Percentiles rank a stretch among this genome's conserved stretches.
These are phyloP conservation scores for Phaeosphaeria sp. DNA, from an alignment of 2,329 filamentous ascomycete species.

Conservation along the genomic window DNA sequence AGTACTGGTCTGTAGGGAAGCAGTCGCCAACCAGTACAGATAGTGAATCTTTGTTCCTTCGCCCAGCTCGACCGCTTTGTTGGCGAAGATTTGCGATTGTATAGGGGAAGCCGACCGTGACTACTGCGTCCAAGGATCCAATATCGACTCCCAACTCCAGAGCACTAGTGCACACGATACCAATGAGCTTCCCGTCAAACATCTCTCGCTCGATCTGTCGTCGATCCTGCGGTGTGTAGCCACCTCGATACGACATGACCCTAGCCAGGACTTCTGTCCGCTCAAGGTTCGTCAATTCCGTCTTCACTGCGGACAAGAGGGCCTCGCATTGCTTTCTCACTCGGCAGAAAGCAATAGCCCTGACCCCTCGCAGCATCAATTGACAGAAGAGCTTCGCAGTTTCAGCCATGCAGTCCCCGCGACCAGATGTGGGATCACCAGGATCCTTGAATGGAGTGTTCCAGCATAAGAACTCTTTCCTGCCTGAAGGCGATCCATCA, in stretches of 20 bases:
- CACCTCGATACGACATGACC: slow-evolving; percentile 95
- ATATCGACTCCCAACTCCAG: slow-evolving; percentile 96
- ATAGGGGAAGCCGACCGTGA: slow-evolving; percentile 94
- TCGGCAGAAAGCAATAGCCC: slow-evolving; percentile 91
- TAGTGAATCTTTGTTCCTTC: slow-evolving; percentile 90
- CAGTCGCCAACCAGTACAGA: slow-evolving; percentile 88
- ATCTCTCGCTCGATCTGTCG: slow-evolving; percentile 91
- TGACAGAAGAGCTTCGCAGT: slow-evolving; percentile 92
- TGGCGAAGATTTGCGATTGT: slow-evolving; percentile 94
- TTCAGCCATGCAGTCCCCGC: slow-evolving; percentile 82
- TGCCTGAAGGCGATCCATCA: slow-evolving; percentile 89
- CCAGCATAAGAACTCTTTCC: slow-evolving; percentile 97
- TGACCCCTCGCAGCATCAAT: slow-evolving; percentile 83
- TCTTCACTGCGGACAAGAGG: slow-evolving; percentile 78
- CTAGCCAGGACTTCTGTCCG: slow-evolving; percentile 76
- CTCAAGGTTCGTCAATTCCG: slow-evolving; percentile 76
- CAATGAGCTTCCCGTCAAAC: slow-evolving; percentile 93
- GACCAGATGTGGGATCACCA: slow-evolving; percentile 81
- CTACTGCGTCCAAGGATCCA: slow-evolving; percentile 88
- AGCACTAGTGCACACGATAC: slow-evolving; percentile 92
- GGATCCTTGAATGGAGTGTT: slow-evolving; percentile 96
- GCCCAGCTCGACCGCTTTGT: slow-evolving; percentile 90
- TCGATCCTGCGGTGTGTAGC: slow-evolving; percentile 91
- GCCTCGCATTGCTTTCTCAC: slow-evolving; percentile 89
- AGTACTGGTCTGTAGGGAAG: slow-evolving; percentile 92